Evolutionary conservation across 805 yeast genomes (phyloP), one percentile per base, ranked within the genome.

Genomic region (Ogataea henricii): DNA sequence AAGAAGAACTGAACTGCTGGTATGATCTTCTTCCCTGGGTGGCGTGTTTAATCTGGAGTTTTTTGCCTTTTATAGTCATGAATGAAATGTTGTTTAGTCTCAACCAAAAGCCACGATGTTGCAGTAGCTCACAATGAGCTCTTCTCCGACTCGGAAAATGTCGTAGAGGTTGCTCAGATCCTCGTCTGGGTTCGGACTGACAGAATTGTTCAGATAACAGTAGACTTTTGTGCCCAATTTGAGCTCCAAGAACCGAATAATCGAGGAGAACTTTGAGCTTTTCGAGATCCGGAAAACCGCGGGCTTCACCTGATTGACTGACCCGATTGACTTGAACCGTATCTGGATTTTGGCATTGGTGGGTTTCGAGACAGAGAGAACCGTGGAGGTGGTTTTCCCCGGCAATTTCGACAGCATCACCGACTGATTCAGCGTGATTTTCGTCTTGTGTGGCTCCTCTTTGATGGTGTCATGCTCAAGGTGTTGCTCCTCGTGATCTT

Each of bases 251-350:
- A 78, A 82, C 49, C 64, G 71, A 23, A 66, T 62, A 30, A 80
- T 60, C 1, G 81, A 76, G 3, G 74, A 67, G 41, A 78, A 72
- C 4, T 72, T 73, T 48, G 77, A 82, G 25, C 68, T 65, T 18
- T 71, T 60, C 12, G 80, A 72, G 2, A 79, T 78, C 48, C 72
- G 74, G 58, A 77, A 81, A 1, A 77, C 69, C 2, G 70, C 65
- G 0, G 87, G 87, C 1, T 59, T 65, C 3, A 83, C 66, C 1
- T 77, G 76, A 0, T 81, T 71, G 6, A 63, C 49, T 0, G 85
- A 75, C 0, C 88, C 88, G 27, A 83, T 78, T 1, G 88, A 76
- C 51, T 76, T 79, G 56, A 84, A 79, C 29, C 87, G 63, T 7
- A 82, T 66, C 1, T 78, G 72, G 13, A 81, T 65, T 54, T 73